A percentile compares a stretch with the other conserved stretches of the same genome.
Conservation (phyloP, 129 eudicot genomes). For the Dittrichia graveolens region DNA sequence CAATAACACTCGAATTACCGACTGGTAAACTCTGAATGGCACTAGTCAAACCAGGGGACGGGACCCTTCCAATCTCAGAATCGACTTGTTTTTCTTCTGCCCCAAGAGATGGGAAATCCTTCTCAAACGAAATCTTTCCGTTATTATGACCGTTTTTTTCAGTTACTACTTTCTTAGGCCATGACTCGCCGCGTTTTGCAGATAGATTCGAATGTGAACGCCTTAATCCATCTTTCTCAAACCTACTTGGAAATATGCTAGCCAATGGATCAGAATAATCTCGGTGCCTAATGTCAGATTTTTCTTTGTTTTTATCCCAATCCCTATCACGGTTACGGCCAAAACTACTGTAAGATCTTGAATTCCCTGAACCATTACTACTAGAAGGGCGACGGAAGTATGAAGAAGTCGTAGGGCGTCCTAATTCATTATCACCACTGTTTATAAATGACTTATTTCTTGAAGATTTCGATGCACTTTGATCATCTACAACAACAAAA, state of each 20-base stretch:
- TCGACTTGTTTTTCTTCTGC: slow-evolving; percentile 63
- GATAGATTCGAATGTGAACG: slow-evolving; percentile 79
- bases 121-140: slow-evolving; percentile 61
- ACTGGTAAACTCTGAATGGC: slow-evolving; percentile 68
- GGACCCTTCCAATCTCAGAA: slow-evolving; percentile 63
- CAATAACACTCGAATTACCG: slow-evolving; percentile 54
- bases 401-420: slow-evolving; percentile 61
- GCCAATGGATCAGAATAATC: slow-evolving; percentile 60
- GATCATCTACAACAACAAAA: slow-evolving; percentile 53
- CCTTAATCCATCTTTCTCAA: slow-evolving; percentile 73
- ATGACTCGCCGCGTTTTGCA: slow-evolving; percentile 61
- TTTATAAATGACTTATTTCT: slow-evolving; percentile 50
- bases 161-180: slow-evolving; percentile 49
- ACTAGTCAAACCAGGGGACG: slow-evolving; percentile 79
- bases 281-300: slow-evolving; percentile 49
- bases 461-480: slow-evolving; percentile 38
- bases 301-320: slow-evolving; percentile 65
- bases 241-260: slow-evolving; percentile 48
- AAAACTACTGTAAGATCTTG: slow-evolving; percentile 72
- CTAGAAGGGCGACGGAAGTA: slow-evolving; percentile 66
- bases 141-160: slow-evolving; percentile 41
- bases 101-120: slow-evolving; percentile 84
- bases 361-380: slow-evolving; percentile 60
- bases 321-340: slow-evolving; percentile 61
- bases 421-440: slow-evolving; percentile 57